These are phyloP conservation scores for Adenanthera pavonina DNA, from an alignment of 306 rosid species.

Conservation along the genomic window DNA sequence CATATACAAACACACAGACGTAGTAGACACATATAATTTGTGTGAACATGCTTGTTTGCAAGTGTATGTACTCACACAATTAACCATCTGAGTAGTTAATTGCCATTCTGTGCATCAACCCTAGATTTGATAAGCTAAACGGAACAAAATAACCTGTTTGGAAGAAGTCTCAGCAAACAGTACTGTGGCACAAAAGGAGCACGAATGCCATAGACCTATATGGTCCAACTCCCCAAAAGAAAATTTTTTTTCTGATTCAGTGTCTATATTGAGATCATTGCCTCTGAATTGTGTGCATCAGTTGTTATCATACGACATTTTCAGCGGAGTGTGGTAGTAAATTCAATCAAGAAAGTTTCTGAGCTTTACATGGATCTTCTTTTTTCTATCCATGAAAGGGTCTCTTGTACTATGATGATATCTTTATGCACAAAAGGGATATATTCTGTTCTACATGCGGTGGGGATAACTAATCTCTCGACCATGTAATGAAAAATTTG, in stretches of 20 bases:
- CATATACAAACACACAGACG: neutral
- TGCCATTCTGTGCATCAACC: neutral
- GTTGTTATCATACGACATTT: conserved; percentile 16
- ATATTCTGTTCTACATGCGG: conserved; percentile 8
- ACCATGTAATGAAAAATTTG: conserved; percentile 18
- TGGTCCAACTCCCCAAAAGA: neutral
- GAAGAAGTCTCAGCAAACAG: conserved; percentile 8
- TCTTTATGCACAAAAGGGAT: conserved; percentile 2
- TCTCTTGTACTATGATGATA: neutral
- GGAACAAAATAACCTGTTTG: neutral
- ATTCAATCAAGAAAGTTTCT: conserved; percentile 33
- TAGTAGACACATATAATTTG: neutral
- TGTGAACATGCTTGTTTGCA: neutral
- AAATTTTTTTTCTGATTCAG: neutral
- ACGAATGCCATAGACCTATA: neutral
- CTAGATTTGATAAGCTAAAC: neutral
- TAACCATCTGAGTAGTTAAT: neutral
- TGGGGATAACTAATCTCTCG: neutral
- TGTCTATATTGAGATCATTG: neutral
- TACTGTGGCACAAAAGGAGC: conserved; percentile 6
- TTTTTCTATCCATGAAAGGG: neutral
- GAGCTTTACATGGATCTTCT: conserved; percentile 6
- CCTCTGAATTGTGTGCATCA: neutral
- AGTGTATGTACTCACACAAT: neutral
- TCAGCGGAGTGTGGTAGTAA: neutral